Conservation (phyloP, 495 filamentous ascomycete genomes). For the Delitschia confertaspora region DNA sequence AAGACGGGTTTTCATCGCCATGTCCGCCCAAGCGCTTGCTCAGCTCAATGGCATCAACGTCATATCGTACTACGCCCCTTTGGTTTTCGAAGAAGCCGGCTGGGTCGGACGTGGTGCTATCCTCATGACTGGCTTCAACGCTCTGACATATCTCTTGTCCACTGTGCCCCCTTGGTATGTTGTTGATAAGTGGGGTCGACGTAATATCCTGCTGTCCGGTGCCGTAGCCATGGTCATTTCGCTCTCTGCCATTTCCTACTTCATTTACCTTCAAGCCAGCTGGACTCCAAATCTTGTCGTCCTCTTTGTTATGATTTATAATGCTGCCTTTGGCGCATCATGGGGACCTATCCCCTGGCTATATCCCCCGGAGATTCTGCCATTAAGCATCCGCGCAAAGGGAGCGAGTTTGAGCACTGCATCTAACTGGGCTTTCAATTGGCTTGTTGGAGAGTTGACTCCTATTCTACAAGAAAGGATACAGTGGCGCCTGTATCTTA, state of each 20-base stretch:
- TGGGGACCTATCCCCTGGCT: slow-evolving; percentile 99
- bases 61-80: slow-evolving; percentile 95
- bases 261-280: slow-evolving; percentile 75
- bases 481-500: slow-evolving; percentile 82
- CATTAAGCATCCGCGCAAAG: slow-evolving; percentile 93
- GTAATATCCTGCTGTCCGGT: slow-evolving; percentile 81
- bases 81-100: slow-evolving; percentile 92
- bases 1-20: slow-evolving; percentile 92
- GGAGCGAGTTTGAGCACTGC: slow-evolving; percentile 95
- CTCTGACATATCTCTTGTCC: slow-evolving; percentile 77
- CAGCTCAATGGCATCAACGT: slow-evolving; percentile 99
- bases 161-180: slow-evolving; percentile 97
- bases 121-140: slow-evolving; percentile 96
- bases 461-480: slow-evolving; percentile 86
- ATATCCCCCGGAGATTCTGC: slow-evolving; percentile 94
- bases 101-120: slow-evolving; percentile 87
- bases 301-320: slow-evolving; percentile 94
- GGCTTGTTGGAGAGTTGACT: slow-evolving; percentile 90
- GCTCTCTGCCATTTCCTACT: slow-evolving; percentile 89
- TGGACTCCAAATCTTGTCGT: slow-evolving; percentile 79
- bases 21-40: slow-evolving; percentile 93
- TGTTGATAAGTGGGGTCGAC: slow-evolving; percentile 85
- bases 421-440: slow-evolving; percentile 97
- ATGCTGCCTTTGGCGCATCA: slow-evolving; percentile 95
- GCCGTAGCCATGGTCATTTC: slow-evolving; percentile 86